Percentiles rank a stretch among this genome's conserved stretches.
Conservation (phyloP, 2,329 filamentous ascomycete species). For the Colletotrichum sublineola region DNA sequence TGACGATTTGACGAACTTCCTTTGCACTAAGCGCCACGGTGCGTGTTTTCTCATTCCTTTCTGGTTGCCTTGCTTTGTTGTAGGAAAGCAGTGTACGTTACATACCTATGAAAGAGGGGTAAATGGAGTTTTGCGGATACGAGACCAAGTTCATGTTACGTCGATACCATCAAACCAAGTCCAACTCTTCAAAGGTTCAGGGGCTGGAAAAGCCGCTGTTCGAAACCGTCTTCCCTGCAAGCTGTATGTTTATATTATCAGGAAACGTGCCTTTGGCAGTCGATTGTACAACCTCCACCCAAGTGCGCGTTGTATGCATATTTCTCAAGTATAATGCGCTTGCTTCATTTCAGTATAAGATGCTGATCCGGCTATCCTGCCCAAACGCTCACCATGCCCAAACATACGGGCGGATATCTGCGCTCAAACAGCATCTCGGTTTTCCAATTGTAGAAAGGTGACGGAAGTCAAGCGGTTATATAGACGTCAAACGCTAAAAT, state of each 20-base stretch:
- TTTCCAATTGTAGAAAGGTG: neutral
- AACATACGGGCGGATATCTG: neutral
- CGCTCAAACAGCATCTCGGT: neutral
- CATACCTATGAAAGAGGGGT: neutral
- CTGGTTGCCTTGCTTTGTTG: neutral
- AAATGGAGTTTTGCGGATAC: neutral
- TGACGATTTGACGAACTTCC: constrained; percentile 4
- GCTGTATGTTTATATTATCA: no score
- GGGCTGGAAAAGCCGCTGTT: no score
- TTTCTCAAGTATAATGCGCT: no score
- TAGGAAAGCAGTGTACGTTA: neutral
- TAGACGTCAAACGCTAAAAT: neutral
- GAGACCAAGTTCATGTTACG: neutral
- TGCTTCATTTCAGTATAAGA: no score
- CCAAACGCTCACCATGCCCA: no score
- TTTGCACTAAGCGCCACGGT: neutral
- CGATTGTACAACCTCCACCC: no score
- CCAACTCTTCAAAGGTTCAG: no score
- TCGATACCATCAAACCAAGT: neutral
- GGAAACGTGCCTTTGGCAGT: no score
- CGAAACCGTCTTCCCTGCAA: no score
- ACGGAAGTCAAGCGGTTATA: neutral
- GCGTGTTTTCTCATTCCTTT: neutral
- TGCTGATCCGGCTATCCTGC: no score
- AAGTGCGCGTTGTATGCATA: no score